Percentiles rank a stretch among this genome's conserved stretches.
phyloP scores from a whole-genome alignment of 1,284 basidiomycete genomes.

The Polyporus tsugae region DNA sequence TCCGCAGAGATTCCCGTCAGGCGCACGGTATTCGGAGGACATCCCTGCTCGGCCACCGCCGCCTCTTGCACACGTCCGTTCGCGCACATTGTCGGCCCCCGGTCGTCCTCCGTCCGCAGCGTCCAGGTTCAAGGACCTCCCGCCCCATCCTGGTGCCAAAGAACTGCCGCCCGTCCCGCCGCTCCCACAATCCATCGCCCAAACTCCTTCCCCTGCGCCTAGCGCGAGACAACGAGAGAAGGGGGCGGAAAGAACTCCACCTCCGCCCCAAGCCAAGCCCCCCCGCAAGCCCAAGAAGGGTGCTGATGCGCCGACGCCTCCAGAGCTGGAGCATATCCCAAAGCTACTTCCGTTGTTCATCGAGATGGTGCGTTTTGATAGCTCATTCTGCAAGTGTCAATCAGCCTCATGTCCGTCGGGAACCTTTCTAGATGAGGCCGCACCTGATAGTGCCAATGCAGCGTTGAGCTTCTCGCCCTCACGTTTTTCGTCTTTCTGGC shows the following conservation, averaged over 20 bases:
- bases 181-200: constrained; percentile 19
- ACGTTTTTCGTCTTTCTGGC: background rate
- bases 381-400: background rate
- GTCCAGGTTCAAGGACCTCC: constrained; percentile 21
- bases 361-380: constrained; percentile 75
- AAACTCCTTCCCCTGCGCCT: constrained; percentile 9
- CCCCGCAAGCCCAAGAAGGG: constrained; percentile 41
- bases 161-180: constrained; percentile 11
- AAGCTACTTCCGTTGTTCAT: constrained; percentile 86
- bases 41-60: background rate
- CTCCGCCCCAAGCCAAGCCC: constrained; percentile 19
- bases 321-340: constrained; percentile 81
- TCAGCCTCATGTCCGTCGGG: background rate
- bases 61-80: background rate
- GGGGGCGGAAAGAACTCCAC: constrained; percentile 18
- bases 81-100: background rate
- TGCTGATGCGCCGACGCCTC: constrained; percentile 66
- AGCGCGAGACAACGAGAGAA: constrained; percentile 25
- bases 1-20: constrained; percentile 6
- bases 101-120: constrained; percentile 14
- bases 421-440: constrained; percentile 33
- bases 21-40: constrained; percentile 19
- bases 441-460: constrained; percentile 23
- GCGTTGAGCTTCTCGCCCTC: constrained; percentile 16
- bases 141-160: constrained; percentile 1